phyloP scores from a whole-genome alignment of 73 alveolate genomes.

The Paramecium tetraurelia region DNA sequence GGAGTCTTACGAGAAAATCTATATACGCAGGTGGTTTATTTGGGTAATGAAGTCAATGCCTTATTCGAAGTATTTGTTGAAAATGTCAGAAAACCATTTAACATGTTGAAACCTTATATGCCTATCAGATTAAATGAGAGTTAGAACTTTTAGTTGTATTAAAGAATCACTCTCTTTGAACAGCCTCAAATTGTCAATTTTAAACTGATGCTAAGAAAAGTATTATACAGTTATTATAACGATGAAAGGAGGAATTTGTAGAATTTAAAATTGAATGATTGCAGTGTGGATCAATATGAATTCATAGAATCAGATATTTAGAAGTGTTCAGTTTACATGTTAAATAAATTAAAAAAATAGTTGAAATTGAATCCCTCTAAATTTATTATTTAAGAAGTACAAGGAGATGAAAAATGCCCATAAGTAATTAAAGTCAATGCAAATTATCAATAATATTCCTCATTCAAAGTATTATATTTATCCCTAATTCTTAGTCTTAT shows the following conservation, averaged over 20 bases:
- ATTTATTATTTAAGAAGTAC: neutral
- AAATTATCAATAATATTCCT: neutral
- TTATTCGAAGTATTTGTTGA: constrained; percentile 11
- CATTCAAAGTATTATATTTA: neutral
- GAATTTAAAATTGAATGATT: neutral
- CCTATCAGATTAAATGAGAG: constrained; percentile 35
- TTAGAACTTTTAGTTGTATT: neutral
- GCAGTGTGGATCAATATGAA: constrained; percentile 23
- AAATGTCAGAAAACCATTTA: neutral
- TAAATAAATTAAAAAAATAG: neutral
- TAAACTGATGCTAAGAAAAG: constrained; percentile 16
- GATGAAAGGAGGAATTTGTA: neutral
- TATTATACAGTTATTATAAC: neutral
- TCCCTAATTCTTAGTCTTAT: neutral
- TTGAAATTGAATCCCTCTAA: neutral
- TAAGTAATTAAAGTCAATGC: constrained; percentile 8
- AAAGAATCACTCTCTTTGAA: constrained; percentile 23
- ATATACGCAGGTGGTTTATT: neutral
- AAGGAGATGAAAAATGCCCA: constrained; percentile 39
- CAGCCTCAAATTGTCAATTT: constrained; percentile 4
- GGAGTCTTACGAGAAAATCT: constrained; percentile 3
- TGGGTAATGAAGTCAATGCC: constrained; percentile 45
- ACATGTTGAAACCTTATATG: neutral
- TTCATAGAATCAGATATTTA: constrained; percentile 14
- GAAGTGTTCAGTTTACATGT: constrained; percentile 15